Evolutionary conservation across 768 basidiomycete species (phyloP).

Genomic region (Lactarius akahatsu): DNA sequence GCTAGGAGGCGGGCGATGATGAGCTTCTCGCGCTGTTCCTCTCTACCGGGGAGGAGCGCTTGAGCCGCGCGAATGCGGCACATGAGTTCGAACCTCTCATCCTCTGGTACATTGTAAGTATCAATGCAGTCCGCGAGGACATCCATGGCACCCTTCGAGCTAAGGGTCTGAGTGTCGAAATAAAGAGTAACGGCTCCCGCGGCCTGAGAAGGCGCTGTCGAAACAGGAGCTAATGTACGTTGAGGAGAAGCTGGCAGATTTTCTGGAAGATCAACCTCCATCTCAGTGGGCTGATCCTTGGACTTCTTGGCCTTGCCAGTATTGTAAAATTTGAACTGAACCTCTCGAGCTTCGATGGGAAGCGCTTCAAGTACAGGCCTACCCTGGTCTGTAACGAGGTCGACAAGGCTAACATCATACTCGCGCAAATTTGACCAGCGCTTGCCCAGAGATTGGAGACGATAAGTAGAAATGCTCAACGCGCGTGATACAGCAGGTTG

Average conservation of each 20-base stretch:
- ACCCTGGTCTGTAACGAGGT: constrained; percentile 61
- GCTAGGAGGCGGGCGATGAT: constrained; percentile 79
- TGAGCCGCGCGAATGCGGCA: constrained; percentile 83
- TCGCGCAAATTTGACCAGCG: constrained; percentile 84
- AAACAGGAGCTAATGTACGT: constrained; percentile 34
- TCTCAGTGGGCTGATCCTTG: constrained; percentile 40
- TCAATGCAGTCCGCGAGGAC: constrained; percentile 74
- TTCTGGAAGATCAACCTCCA: constrained; percentile 52
- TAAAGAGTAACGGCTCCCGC: constrained; percentile 58
- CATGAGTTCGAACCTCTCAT: constrained; percentile 85
- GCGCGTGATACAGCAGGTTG: constrained; percentile 82
- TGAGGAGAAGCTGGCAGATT: constrained; percentile 44
- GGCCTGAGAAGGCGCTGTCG: constrained; percentile 34
- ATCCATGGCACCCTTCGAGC: constrained; percentile 65
- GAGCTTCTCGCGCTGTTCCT: constrained; percentile 72
- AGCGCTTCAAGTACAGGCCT: constrained; percentile 56
- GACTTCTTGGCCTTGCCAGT: constrained; percentile 43
- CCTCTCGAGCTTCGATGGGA: constrained; percentile 72
- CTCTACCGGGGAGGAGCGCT: constrained; percentile 57
- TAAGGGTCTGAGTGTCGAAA: constrained; percentile 59
- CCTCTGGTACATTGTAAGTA: constrained; percentile 64
- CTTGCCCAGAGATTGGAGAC: constrained; percentile 79
- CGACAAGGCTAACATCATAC: constrained; percentile 70
- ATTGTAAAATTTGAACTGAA: constrained; percentile 79
- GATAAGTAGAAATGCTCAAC: constrained; percentile 76